A percentile compares a stretch with the other conserved stretches of the same genome.
Evolutionary conservation across 192 early-diverging fungal species (phyloP).

Genomic region (Coemansia nantahalensis): DNA sequence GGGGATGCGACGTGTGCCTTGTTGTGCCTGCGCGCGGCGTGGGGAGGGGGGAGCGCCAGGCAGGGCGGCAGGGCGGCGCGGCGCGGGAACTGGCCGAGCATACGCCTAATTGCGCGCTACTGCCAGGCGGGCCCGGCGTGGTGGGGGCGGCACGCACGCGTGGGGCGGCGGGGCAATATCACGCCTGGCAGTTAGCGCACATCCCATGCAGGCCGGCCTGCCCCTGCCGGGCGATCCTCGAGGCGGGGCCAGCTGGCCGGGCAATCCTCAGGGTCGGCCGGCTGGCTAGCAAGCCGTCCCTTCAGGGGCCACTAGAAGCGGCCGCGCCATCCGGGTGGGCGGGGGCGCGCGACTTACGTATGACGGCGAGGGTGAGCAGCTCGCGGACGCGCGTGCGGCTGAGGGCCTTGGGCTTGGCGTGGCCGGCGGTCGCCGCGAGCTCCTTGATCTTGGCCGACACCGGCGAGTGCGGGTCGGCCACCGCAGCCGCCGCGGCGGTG

Average conservation of each 20-base stretch:
- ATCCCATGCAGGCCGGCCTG: slow-evolving; percentile 10
- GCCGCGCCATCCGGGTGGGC: neutral
- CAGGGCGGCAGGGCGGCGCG: too few relatives aligned
- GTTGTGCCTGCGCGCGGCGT: too few relatives aligned
- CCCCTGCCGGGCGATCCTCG: too few relatives aligned
- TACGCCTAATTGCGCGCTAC: slow-evolving; percentile 13
- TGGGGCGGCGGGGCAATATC: too few relatives aligned
- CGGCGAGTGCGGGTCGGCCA: slow-evolving; percentile 25
- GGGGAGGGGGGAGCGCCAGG: too few relatives aligned
- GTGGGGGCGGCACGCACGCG: too few relatives aligned
- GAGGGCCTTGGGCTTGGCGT: slow-evolving; percentile 38
- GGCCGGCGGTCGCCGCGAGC: slow-evolving; percentile 19
- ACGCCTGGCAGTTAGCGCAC: slow-evolving; percentile 3
- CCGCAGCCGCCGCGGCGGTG: slow-evolving; percentile 7
- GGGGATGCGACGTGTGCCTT: too few relatives aligned
- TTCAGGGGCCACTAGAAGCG: neutral
- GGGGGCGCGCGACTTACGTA: slow-evolving; percentile 54
- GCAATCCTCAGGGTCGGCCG: too few relatives aligned
- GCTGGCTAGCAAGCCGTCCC: too few relatives aligned
- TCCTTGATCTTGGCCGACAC: slow-evolving; percentile 38
- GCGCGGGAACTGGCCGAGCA: too few relatives aligned
- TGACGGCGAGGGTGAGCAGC: slow-evolving; percentile 43
- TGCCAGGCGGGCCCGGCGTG: slow-evolving; percentile 7
- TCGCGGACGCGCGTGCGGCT: slow-evolving; percentile 46
- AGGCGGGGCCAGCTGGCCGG: too few relatives aligned